Conservation (phyloP, 345 rosid genomes). For the Populus pruinosa region DNA sequence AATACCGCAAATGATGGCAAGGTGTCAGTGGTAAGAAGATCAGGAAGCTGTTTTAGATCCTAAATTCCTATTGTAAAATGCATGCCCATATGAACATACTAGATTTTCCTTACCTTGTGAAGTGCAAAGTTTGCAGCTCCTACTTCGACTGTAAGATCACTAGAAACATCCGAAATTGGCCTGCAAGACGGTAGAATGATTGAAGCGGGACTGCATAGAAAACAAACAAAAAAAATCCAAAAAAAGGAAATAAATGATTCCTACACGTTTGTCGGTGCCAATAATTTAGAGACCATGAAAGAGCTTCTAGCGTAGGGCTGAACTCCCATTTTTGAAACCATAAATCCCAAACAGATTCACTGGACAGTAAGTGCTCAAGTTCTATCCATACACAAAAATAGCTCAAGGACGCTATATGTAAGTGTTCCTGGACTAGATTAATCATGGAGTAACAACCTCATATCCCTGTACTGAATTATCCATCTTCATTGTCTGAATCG, state of each 20-base stretch:
- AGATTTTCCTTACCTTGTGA: slow-evolving; percentile 62
- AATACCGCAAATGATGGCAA: neutral
- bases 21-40: neutral
- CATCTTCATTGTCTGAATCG: slow-evolving; percentile 26
- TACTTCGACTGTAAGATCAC: slow-evolving; percentile 82
- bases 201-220: slow-evolving; percentile 5
- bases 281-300: slow-evolving; percentile 37
- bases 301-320: slow-evolving; percentile 36
- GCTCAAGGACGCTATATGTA: neutral
- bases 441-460: neutral
- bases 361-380: neutral
- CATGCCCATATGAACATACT: neutral
- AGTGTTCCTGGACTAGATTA: neutral
- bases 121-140: slow-evolving; percentile 84
- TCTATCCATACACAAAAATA: neutral
- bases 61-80: neutral
- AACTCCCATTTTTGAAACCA: slow-evolving; percentile 27
- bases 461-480: slow-evolving; percentile 16
- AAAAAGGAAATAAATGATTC: slow-evolving; percentile 13
- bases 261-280: slow-evolving; percentile 42
- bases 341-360: slow-evolving; percentile 8
- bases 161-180: slow-evolving; percentile 95
- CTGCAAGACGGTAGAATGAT: slow-evolving; percentile 45
- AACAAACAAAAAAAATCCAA: slow-evolving; percentile 13
- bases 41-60: slow-evolving; percentile 1